These are phyloP conservation scores for Candida boidinii DNA, from an alignment of 805 yeast species.

Conservation along the genomic window DNA sequence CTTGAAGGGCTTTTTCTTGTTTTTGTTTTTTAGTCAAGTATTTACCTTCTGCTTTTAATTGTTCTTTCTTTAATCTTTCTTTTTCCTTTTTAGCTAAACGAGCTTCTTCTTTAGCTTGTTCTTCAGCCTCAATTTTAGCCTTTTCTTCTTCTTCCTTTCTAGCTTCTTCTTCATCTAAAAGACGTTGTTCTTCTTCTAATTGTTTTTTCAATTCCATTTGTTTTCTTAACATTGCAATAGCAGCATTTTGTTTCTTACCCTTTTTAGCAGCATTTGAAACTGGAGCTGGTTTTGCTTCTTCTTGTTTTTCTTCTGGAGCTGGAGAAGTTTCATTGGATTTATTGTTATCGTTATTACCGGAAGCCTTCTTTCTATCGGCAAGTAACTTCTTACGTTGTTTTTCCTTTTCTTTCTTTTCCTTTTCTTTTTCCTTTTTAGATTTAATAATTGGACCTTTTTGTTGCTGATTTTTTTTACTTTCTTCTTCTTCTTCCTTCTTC, in stretches of 20 bases:
- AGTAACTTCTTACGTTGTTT: conserved; percentile 86
- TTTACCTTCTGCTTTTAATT: conserved; percentile 94
- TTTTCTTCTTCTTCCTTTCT: conserved; percentile 42
- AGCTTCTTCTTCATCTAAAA: conserved; percentile 63
- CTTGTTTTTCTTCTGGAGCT: conserved; percentile 27
- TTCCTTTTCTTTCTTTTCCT: conserved; percentile 88
- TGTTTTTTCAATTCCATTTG: conserved; percentile 87
- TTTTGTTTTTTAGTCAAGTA: conserved; percentile 89
- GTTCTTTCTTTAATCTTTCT: conserved; percentile 76
- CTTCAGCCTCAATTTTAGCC: conserved; percentile 47
- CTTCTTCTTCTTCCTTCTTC: conserved; percentile 44
- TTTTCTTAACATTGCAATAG: conserved; percentile 82
- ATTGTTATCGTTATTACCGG: conserved; percentile 15
- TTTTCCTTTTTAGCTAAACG: conserved; percentile 71
- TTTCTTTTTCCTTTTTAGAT: conserved; percentile 90
- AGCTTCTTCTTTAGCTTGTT: conserved; percentile 51
- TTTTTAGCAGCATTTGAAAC: conserved; percentile 35
- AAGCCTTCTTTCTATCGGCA: conserved; percentile 76
- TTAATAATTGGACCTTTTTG: conserved; percentile 60
- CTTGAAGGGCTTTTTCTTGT: conserved; percentile 79
- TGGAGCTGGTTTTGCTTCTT: conserved; percentile 15
- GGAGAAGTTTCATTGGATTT: conserved; percentile 13
- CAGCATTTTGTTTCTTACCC: conserved; percentile 81
- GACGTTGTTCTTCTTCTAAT: conserved; percentile 73
- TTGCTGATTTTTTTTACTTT: conserved; percentile 16